A percentile compares a stretch with the other conserved stretches of the same genome.
These are phyloP conservation scores for Eutrema japonicum DNA, from an alignment of 345 rosid genomes.

Conservation along the genomic window DNA sequence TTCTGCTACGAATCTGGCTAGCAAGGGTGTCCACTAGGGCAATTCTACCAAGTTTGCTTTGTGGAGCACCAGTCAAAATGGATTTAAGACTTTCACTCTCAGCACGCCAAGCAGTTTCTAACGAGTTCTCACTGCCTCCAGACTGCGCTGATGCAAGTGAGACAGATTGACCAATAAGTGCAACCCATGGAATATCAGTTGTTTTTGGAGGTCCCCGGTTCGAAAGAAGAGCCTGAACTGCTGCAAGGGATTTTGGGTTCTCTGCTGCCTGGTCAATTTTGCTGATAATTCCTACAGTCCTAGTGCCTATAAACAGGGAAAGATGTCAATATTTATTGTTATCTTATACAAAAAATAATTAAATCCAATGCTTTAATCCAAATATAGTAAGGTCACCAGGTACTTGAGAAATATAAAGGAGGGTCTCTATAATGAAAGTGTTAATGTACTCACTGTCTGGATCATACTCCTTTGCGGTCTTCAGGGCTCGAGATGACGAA, in stretches of 20 bases:
- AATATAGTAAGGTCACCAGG: conserved; percentile 24
- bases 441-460: conserved; percentile 65
- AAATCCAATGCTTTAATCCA: neutral
- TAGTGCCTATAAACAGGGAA: conserved; percentile 62
- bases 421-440: conserved; percentile 7
- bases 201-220: conserved; percentile 97
- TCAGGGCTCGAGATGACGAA: conserved; percentile 85
- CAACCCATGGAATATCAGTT: conserved; percentile 96
- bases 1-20: conserved; percentile 84
- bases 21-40: conserved; percentile 93
- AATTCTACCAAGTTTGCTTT: conserved; percentile 87
- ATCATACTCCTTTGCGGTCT: conserved; percentile 87
- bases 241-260: conserved; percentile 88
- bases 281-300: conserved; percentile 91
- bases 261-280: conserved; percentile 96
- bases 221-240: conserved; percentile 90
- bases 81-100: conserved; percentile 91
- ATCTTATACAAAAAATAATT: neutral
- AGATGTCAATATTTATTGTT: neutral
- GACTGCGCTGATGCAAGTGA: conserved; percentile 87
- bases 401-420: conserved; percentile 26
- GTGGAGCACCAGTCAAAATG: conserved; percentile 84
- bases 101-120: conserved; percentile 99
- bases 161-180: conserved; percentile 95
- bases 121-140: conserved; percentile 76